These are phyloP conservation scores for Euclidium syriacum DNA, from an alignment of 345 rosid species.

Conservation along the genomic window DNA sequence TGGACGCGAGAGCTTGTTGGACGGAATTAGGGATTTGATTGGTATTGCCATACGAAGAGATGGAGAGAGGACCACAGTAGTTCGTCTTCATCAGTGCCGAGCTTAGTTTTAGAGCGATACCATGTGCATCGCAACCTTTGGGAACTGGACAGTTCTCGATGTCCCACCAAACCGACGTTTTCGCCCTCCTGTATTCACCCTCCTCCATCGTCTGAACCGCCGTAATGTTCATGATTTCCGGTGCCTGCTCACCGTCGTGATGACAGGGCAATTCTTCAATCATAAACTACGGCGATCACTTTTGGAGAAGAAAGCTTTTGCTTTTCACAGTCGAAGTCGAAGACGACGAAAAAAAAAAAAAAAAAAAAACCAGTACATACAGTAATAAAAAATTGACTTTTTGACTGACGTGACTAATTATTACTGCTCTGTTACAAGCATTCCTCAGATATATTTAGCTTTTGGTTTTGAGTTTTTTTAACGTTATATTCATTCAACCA, in stretches of 20 bases:
- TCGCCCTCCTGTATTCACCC: slow-evolving; percentile 53
- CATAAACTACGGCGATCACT: not conserved
- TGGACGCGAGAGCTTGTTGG: slow-evolving; percentile 69
- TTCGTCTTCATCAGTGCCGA: slow-evolving; percentile 58
- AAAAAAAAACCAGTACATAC: too few relatives aligned
- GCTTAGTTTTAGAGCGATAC: slow-evolving; percentile 61
- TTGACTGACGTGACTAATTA: too few relatives aligned
- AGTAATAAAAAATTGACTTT: too few relatives aligned
- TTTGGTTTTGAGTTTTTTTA: too few relatives aligned
- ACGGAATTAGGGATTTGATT: slow-evolving; percentile 45
- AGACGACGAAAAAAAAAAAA: too few relatives aligned
- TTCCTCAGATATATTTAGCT: too few relatives aligned
- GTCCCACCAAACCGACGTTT: slow-evolving; percentile 91
- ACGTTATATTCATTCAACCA: too few relatives aligned
- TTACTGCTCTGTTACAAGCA: too few relatives aligned
- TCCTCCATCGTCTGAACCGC: slow-evolving; percentile 27
- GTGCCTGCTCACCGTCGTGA: not conserved
- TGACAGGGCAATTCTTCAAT: not conserved
- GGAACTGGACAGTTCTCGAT: slow-evolving; percentile 81
- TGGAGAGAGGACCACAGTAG: slow-evolving; percentile 69
- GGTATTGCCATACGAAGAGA: slow-evolving; percentile 82
- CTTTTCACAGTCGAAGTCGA: too few relatives aligned
- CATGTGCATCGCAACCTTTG: slow-evolving; percentile 49
- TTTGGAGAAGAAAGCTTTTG: slow-evolving; percentile 5
- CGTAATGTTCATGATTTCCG: not conserved